Conservation (phyloP, 2,329 filamentous ascomycete genomes). For the Pseudogymnoascus sp. region DNA sequence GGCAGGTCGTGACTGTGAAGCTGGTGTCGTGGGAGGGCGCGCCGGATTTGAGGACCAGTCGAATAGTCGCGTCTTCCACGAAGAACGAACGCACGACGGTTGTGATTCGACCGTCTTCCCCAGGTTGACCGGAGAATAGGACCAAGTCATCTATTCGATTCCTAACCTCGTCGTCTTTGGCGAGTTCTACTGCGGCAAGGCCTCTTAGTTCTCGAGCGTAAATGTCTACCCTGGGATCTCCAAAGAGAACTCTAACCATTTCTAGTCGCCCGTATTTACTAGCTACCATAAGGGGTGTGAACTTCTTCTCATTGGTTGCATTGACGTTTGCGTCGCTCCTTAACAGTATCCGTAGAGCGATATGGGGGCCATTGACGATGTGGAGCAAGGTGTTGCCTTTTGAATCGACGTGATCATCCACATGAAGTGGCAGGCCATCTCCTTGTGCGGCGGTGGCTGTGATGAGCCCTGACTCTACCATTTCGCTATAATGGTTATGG, state of each 20-base stretch:
- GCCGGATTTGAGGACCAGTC: constrained; percentile 89
- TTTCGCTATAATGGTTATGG: constrained; percentile 73
- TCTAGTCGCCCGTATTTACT: constrained; percentile 97
- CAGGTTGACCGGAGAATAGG: constrained; percentile 66
- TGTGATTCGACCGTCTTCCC: constrained; percentile 73
- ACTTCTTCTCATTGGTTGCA: constrained; percentile 86
- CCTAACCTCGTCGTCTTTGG: constrained; percentile 94
- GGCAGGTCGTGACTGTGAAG: constrained; percentile 90
- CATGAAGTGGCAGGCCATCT: constrained; percentile 71
- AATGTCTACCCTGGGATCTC: constrained; percentile 79
- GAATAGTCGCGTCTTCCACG: constrained; percentile 89
- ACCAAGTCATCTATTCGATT: constrained; percentile 94
- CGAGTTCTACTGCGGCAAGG: constrained; percentile 87
- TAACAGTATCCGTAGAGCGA: constrained; percentile 68
- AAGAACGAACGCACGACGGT: constrained; percentile 94
- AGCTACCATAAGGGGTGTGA: constrained; percentile 94
- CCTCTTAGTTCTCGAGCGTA: constrained; percentile 78
- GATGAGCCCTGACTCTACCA: constrained; percentile 76
- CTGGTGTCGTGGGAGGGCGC: constrained; percentile 73
- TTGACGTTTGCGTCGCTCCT: constrained; percentile 94
- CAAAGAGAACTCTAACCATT: constrained; percentile 80
- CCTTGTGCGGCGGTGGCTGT: constrained; percentile 67
- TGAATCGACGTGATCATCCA: constrained; percentile 85
- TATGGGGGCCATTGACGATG: constrained; percentile 77
- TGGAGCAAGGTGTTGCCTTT: constrained; percentile 96